Evolutionary conservation across 1,139 yeast genomes (phyloP).

Genomic region (Blastobotrys ciferrii): DNA sequence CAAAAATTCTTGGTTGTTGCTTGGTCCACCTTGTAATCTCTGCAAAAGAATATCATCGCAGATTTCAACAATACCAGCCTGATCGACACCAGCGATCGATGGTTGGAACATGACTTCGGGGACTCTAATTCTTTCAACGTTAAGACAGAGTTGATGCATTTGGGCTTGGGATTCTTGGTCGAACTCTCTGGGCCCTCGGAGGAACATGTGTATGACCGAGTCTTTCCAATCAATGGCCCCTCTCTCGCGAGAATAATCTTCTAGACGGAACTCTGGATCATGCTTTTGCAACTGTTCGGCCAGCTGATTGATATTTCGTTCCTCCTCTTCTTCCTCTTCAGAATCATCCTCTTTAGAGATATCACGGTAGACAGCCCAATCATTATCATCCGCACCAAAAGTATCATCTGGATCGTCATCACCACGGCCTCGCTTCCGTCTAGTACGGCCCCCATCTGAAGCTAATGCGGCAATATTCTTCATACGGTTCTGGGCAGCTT

Average conservation of each 20-base stretch:
- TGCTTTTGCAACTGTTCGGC: conserved; percentile 74
- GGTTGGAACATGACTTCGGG: conserved; percentile 95
- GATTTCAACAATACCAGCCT: conserved; percentile 83
- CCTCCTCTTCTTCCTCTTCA: conserved; percentile 73
- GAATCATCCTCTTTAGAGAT: conserved; percentile 70
- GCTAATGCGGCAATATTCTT: conserved; percentile 87
- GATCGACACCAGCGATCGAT: conserved; percentile 92
- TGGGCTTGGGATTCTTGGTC: conserved; percentile 63
- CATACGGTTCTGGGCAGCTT: conserved; percentile 92
- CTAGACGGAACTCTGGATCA: conserved; percentile 83
- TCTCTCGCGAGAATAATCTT: conserved; percentile 72
- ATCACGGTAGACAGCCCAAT: conserved; percentile 89
- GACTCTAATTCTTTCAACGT: conserved; percentile 84
- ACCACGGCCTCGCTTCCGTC: conserved; percentile 32
- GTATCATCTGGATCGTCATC: conserved; percentile 93
- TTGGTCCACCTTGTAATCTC: conserved; percentile 54
- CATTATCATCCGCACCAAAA: conserved; percentile 94
- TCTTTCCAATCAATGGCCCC: conserved; percentile 78
- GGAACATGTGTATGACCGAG: conserved; percentile 73
- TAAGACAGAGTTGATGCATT: conserved; percentile 85
- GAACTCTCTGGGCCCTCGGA: conserved; percentile 82
- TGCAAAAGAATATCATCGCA: conserved; percentile 64
- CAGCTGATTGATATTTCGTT: conserved; percentile 58
- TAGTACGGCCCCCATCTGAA: conserved; percentile 51
- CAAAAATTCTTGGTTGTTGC: conserved; percentile 40